Evolutionary conservation across 805 yeast genomes (phyloP), one percentile per base, ranked within the genome.

Genomic region (Sungouiella thailandica): DNA sequence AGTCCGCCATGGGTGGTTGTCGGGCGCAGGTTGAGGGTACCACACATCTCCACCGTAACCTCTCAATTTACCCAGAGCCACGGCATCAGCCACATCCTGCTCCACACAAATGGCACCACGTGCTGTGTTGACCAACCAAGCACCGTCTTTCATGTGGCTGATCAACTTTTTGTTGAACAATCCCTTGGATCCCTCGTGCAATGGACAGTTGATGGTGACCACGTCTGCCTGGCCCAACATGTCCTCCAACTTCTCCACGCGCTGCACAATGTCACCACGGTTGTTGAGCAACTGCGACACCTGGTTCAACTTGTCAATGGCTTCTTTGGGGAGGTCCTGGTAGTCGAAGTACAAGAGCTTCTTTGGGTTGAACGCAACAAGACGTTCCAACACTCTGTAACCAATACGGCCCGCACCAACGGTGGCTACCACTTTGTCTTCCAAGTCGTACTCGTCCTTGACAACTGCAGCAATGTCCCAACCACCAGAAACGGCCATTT

Each of bases 41-140:
- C 90, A 83, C 33, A 83, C 93, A 58, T 83, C 93, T 47, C 90
- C 93, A 50, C 89, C 93, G 54, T 83, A 83, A 33, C 89, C 90
- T 49, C 80, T 68, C 31, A 83, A 55, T 47, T 79, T 80, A 31
- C 93, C 93, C 24, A 76, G 61, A 35, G 67, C 53, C 25, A 83
- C 72, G 1, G 90, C 90, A 10, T 69, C 88, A 0, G 86, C 88
- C 43, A 83, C 83, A 47, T 79, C 93, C 51, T 81, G 70, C 31
- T 75, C 80, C 36, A 71, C 78, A 55, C 83, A 72, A 47, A 83
- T 83, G 27, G 89, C 90, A 40, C 93, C 93, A 55, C 90, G 73
- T 14, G 89, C 89, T 32, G 89, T 82, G 68, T 82, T 80, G 35
- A 82, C 84, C 37, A 82, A 63, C 71, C 81, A 74, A 10, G 88